Evolutionary conservation across 129 eudicot genomes (phyloP), one percentile per base, ranked within the genome.

Genomic region (Lactuca sativa): DNA sequence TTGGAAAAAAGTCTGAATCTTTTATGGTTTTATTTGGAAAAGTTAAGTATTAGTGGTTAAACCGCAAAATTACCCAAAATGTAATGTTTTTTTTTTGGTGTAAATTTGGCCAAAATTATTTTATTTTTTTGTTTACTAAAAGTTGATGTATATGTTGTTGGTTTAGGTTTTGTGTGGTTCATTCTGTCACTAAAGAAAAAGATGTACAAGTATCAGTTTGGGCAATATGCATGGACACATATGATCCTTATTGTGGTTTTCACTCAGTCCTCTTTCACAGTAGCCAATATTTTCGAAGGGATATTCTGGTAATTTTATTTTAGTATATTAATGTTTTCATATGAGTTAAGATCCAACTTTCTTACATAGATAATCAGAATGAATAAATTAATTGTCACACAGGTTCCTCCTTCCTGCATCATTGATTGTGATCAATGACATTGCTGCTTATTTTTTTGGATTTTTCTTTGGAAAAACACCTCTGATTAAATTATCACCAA

Each of bases 351-450:
- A 25, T 25, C 30, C 30, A 55, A 17, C 8, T 1, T 54, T 37
- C 14, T 53, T 21, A 75, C 64, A 47, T 12, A 41, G 34, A 32
- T 21, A 38, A 25, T 36, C 36, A 25, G 59, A 54, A 38, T 52
- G 59, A 62, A 52, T 15, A 17, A 9, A 11, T 67, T 59, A 69
- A 54, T 32, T 40, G 54, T 77, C 43, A 44, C 75, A 77, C 96
- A 93, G 98, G 98, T 93, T 93, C 73, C 98, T 93, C 76, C 97
- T 93, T 72, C 98, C 98, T 47, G 98, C 98, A 77, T 93, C 98
- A 70, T 95, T 93, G 66, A 93, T 93, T 16, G 88, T 93, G 56
- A 78, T 93, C 61, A 89, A 93, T 78, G 98, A 93, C 72, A 85
- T 89, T 70, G 97, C 95, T 74, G 98, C 98, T 71, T 93, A 93